phyloP scores from a whole-genome alignment of 371 early-diverging fungal genomes.

The Saksenaea vasiformis region DNA sequence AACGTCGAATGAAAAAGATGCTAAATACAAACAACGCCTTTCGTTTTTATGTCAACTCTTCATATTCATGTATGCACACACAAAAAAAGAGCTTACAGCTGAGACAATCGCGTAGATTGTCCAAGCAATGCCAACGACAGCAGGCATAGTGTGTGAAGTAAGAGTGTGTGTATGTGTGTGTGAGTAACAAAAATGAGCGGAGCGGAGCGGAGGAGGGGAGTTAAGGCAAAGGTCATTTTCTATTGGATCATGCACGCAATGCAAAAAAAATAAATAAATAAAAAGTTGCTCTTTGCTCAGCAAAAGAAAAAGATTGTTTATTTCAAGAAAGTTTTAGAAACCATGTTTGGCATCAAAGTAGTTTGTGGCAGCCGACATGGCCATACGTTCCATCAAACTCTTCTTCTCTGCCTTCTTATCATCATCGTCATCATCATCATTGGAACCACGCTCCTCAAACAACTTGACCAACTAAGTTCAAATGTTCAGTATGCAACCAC shows the following conservation, averaged over 20 bases:
- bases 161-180: neutral
- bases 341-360: slow-evolving; percentile 15
- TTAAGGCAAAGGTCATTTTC: neutral
- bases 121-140: slow-evolving; percentile 40
- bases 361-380: slow-evolving; percentile 16
- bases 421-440: slow-evolving; percentile 21
- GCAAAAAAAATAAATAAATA: neutral
- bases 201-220: too few species aligned
- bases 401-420: slow-evolving; percentile 14
- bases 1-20: slow-evolving; percentile 55
- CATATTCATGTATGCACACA: too few species aligned
- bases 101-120: slow-evolving; percentile 31
- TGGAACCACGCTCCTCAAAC: slow-evolving; percentile 30
- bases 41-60: too few species aligned
- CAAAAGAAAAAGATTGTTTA: too few species aligned
- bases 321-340: neutral
- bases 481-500: neutral
- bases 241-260: too few species aligned
- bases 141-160: slow-evolving; percentile 18
- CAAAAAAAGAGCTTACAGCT: slow-evolving; percentile 17
- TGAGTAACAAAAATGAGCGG: neutral
- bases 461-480: slow-evolving; percentile 40
- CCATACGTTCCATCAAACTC: slow-evolving; percentile 18
- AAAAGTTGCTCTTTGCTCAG: neutral
- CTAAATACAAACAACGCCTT: slow-evolving; percentile 55